Evolutionary conservation across 768 basidiomycete species (phyloP), one percentile per base, ranked within the genome.

Genomic region (Trametes villosa): DNA sequence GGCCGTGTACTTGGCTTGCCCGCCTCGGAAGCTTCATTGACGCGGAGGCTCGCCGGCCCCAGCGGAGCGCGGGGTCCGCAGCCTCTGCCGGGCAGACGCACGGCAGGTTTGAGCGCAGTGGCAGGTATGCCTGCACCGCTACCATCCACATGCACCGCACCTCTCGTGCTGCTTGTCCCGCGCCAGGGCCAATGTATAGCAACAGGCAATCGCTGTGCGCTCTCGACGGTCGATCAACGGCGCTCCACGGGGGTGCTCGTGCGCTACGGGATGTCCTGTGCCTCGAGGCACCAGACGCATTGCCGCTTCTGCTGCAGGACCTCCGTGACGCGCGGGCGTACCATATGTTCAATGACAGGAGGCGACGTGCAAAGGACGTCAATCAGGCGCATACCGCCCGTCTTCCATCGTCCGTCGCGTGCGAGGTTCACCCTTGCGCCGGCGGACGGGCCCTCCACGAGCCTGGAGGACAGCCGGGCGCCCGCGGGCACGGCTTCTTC

Each of bases 11-110:
- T 60, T 54, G 29, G 45, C 59, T 54, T 38, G 40, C 48, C 53
- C 41, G 26, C 33, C 26, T 36, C 13, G 58, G 60, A 50, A 50
- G 48, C 53, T 61, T 61, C 53, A 11, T 50, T 61, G 60, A 55
- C 53, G 42, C 48, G 33, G 24, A 47, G 40, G 53, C 44, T 49
- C 47, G 53, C 60, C 60, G 60, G 60, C 46, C 53, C 48, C 60
- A 61, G 53, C 60, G 60, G 60, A 61, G 60, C 60, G 60, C 60
- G 48, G 47, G 56, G 60, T 24, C 60, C 60, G 60, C 60, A 61
- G 60, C 26, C n/a, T 41, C 31, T 53, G 53, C 53, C 53, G 27
- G 53, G 53, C 40, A 61, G 53, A 45, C 38, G 46, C 18, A 15
- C 60, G 38, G 53, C 40, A 49, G 41, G 38, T 34, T 50, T 22